Evolutionary conservation across 306 rosid genomes (phyloP), one percentile per base, ranked within the genome.

Genomic region (Sechiopsis laciniata): DNA sequence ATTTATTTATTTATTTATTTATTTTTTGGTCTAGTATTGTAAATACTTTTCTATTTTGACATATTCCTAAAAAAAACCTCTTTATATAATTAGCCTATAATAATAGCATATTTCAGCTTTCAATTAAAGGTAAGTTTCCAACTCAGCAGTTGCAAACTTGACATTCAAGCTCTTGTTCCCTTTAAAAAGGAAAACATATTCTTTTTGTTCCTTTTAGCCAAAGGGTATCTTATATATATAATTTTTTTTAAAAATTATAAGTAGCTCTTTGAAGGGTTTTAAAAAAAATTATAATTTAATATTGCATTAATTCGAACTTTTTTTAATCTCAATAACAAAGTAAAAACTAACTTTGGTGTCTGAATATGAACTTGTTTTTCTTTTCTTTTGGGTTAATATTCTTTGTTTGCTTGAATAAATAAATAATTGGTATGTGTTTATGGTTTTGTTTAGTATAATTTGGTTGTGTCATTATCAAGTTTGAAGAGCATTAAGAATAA

Each of bases 391-490:
- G 54, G 32, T 10, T 17, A 32, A 65, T 65, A 68, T 48, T 48
- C 56, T 46, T 46, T 46, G 17, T 48, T 21, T 45, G 55, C 32
- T 66, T 66, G 37, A 63, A 15, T 60, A 60, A 24, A 24, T 60
- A 26, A 60, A 13, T 58, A 58, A 58, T 22, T 58, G 62, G 2
- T 52, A 50, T 1, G 12, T 62, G 69, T 62, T 35, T 63, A 15
- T 57, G 19, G 19, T 13, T 42, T 66, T 66, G 72, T 9, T 65
- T 16, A 37, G 20, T 37, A 9, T 64, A 17, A 64, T 35, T 20
- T 68, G 37, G 73, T 45, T 68, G 35, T 67, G 73, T 68, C 56
- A 68, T 68, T 68, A 46, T 68, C 73, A 68, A 68, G 56, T 17
- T 68, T 68, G 56, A 68, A 45, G 55, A 67, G 72, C 72, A 67